These are phyloP conservation scores for Picea glauca DNA, from an alignment of 75 land plant genomes.

Conservation along the genomic window DNA sequence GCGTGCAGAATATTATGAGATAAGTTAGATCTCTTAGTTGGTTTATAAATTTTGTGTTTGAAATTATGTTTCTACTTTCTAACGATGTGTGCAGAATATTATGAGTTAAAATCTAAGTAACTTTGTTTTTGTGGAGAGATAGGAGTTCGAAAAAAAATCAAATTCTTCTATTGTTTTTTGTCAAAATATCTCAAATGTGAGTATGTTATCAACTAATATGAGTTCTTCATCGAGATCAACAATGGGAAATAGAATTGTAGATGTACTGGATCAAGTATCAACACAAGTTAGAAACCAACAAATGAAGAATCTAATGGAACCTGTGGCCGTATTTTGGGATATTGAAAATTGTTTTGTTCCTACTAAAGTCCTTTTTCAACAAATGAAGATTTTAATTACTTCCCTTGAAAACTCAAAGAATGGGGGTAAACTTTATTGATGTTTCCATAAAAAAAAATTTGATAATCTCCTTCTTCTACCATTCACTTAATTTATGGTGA, in stretches of 20 bases:
- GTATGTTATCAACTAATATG: background rate
- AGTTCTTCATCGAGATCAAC: background rate
- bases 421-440: constrained; percentile 96
- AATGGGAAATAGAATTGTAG: background rate
- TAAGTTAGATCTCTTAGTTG: too few relatives aligned
- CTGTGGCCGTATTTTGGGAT: constrained; percentile 90
- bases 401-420: constrained; percentile 82
- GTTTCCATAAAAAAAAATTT: constrained; percentile 91
- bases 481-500: constrained; percentile 91
- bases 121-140: too few relatives aligned
- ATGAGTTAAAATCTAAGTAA: too few relatives aligned
- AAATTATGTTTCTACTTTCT: too few relatives aligned
- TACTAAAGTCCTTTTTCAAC: constrained; percentile 82
- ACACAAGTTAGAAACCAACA: background rate
- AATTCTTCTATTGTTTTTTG: too few relatives aligned
- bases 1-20: too few relatives aligned
- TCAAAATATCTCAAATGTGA: too few relatives aligned
- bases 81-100: too few relatives aligned
- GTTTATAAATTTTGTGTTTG: too few relatives aligned
- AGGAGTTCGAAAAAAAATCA: too few relatives aligned
- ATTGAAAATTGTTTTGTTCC: constrained; percentile 94
- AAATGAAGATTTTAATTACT: constrained; percentile 90
- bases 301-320: constrained; percentile 18
- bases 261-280: constrained; percentile 1
- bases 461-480: constrained; percentile 87